Evolutionary conservation across 2,329 filamentous ascomycete species (phyloP), one percentile per base, ranked within the genome.

Genomic region (Alternaria sp.): DNA sequence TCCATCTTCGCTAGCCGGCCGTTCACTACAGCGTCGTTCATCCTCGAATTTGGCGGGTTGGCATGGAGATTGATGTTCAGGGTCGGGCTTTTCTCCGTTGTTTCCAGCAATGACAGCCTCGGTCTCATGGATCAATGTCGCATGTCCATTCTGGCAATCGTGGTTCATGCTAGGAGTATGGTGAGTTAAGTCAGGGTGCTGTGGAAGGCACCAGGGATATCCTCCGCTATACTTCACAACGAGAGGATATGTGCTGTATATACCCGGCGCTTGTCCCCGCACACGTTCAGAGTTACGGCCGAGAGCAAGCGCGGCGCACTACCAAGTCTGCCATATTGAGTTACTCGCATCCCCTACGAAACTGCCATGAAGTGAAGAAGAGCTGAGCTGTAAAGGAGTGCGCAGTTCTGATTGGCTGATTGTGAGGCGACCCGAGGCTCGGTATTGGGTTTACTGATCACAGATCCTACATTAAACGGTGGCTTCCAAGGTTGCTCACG

Each of bases 371-470:
- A 30, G 28, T 15, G 30, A 32, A 40, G 28, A 10, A 36, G 12
- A 47, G 44, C 12, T 21, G 11, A 15, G 36, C 19, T 50, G 9
- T 5, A 15, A 15, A 13, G 21, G 12, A 21, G 6, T n/a, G 40
- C 21, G 25, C 21, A 3, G 30, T 32, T 6, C 19, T 40, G 40
- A 56, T 60, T 40, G 50, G 50, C 23, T 53, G 21, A n/a, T 21
- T n/a, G 32, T 10, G 3, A 11, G 2, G 44, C 17, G 26, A 23
- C 44, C 52, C 56, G 56, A 60, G 36, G 52, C 6, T 25, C 26
- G 15, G 12, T 36, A 6, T 49, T 15, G 28, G 49, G 58, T 56
- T 60, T 60, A 57, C 53, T 61, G 59, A 57, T 61, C 53, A 57
- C 30, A 13, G 10, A 51, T 9, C 47, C 15, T 3, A 17, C 8